Base-by-base conservation (phyloP, 2,329 filamentous ascomycete genomes). In the Passalora sequoiae region DNA sequence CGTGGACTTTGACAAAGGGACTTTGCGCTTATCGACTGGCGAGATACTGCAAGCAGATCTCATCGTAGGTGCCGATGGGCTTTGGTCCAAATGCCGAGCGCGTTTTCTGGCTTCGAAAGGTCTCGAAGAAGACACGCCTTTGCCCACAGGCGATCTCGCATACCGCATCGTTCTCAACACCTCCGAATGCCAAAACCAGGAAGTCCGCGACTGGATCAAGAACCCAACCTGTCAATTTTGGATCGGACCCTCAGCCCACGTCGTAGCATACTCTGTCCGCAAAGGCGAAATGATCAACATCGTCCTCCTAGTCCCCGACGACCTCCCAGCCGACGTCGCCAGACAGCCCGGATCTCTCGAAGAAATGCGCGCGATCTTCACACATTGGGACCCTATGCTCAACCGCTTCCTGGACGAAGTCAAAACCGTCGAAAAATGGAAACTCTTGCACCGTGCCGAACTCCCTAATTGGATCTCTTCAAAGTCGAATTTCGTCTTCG, bases 341-440 rank as follows among this genome's bases (percentile, higher is more conserved):
- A 72, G 73, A 22, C 66, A 72, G 40, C 53, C 68, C 1, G 81
- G 77, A 1, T 74, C 73, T 5, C 53, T 80, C 0, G 73, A 77
- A 9, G 79, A 85, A 62, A 81, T 84, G 77, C 69, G 66, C 38
- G 65, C 65, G 3, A 58, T 81, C 2, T 84, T 86, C 55, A 62
- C 66, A 4, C 70, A 68, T 0, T 86, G 83, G 83, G 81, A 86
- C 64, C 80, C 80, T 1, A 70, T 81, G 35, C 55, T 70, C 38
- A 71, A 62, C 16, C 57, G 60, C 12, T 69, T 75, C 35, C 59
- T 75, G 9, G 62, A 65, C 3, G 69, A 72, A 31, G 79, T 84
- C 0, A 71, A 76, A 27, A 70, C 64, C 1, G 78, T 84, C 0
- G 74, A 80, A 28, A 86, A 85, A 60, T 86, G 83, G 83, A 82